Evolutionary conservation across 2,329 filamentous ascomycete genomes (phyloP).

Genomic region (Aspergillus ustus): DNA sequence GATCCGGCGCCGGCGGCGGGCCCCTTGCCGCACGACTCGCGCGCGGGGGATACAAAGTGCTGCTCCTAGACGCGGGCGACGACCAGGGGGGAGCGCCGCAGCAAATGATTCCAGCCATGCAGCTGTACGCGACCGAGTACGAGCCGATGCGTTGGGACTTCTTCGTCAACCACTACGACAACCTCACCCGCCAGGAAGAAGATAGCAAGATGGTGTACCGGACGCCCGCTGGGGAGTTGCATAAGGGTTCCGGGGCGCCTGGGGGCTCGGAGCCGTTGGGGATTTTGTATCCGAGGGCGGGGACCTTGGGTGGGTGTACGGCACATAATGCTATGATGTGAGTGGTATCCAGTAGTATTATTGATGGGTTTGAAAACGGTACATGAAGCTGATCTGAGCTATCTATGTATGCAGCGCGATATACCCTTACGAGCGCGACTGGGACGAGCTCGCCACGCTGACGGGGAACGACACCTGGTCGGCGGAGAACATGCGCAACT

Average conservation of each 20-base stretch:
- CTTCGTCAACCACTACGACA: conserved; percentile 40
- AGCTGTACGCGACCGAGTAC: conserved; percentile 34
- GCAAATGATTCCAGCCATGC: conserved; percentile 36
- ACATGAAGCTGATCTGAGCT: too few relatives aligned
- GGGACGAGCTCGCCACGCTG: conserved; percentile 59
- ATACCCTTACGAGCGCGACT: conserved; percentile 64
- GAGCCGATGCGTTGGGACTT: conserved; percentile 38
- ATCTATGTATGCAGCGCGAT: conserved; percentile 44
- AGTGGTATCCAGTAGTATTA: background rate
- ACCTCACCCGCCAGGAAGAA: conserved; percentile 33
- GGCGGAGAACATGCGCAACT: conserved; percentile 61
- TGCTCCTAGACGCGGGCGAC: conserved; percentile 44
- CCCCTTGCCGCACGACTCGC: conserved; percentile 42
- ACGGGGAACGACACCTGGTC: conserved; percentile 67
- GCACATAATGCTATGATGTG: conserved; percentile 64
- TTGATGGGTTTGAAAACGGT: background rate
- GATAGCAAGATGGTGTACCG: conserved; percentile 47
- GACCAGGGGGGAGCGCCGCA: conserved; percentile 38
- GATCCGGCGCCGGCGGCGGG: conserved; percentile 44
- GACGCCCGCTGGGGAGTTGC: conserved; percentile 54
- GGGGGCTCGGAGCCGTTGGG: conserved; percentile 57
- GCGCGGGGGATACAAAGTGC: conserved; percentile 39
- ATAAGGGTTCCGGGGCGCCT: conserved; percentile 60
- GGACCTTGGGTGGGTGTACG: conserved; percentile 62
- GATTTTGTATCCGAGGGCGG: conserved; percentile 62